Percentiles rank a stretch among this genome's conserved stretches.
Conservation (phyloP, 1,139 yeast genomes). For the Yamadazyma mexicana region DNA sequence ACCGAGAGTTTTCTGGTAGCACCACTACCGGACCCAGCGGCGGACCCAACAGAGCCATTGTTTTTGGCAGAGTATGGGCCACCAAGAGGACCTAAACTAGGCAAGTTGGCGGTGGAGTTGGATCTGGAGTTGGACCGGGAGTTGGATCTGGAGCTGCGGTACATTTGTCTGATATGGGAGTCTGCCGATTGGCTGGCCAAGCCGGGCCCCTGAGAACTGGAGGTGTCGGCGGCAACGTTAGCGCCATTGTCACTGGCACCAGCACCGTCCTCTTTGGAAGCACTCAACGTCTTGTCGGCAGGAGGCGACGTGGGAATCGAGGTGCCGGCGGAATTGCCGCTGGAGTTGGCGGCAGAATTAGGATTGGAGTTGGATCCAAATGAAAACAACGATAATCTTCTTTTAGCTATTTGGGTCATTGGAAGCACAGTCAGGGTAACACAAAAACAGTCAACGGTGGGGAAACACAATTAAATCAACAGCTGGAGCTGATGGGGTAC, state of each 20-base stretch:
- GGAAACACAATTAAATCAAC: too few species aligned
- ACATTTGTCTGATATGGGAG: not conserved
- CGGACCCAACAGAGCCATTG: not conserved
- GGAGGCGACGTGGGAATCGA: slow-evolving; percentile 3
- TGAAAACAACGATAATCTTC: slow-evolving; percentile 21
- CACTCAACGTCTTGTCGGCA: slow-evolving; percentile 1
- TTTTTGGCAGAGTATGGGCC: not conserved
- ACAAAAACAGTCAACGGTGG: too few species aligned
- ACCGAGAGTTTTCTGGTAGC: slow-evolving; percentile 4
- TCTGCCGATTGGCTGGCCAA: not conserved
- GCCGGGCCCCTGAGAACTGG: not conserved
- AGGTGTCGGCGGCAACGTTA: too few species aligned
- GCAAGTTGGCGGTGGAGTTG: not conserved
- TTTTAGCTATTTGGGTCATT: slow-evolving; percentile 18
- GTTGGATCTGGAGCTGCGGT: not conserved
- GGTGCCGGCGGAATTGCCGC: not conserved
- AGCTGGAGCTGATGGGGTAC: too few species aligned
- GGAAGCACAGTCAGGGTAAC: not conserved
- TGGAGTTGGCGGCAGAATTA: not conserved
- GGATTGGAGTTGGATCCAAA: slow-evolving; percentile 16
- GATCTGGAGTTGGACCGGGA: not conserved
- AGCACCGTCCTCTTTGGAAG: too few species aligned
- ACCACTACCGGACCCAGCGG: not conserved
- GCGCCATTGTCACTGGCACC: not conserved
- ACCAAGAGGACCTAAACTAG: not conserved